Percentiles rank a stretch among this genome's conserved stretches.
phyloP scores from a whole-genome alignment of 768 basidiomycete species.

The Leucocoprinus sp. region DNA sequence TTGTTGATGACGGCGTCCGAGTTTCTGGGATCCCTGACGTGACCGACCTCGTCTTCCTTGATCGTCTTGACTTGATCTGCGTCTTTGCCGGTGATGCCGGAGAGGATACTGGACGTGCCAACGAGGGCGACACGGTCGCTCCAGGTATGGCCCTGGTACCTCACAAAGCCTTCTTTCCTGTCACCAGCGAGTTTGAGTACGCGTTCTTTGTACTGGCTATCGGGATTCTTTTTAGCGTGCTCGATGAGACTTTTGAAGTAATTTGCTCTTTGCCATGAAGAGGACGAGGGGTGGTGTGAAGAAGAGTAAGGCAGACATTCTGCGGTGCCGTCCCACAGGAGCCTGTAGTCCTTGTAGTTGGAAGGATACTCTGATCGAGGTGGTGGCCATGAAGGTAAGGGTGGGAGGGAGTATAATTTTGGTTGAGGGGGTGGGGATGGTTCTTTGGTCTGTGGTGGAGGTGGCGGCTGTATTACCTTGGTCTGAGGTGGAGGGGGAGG shows the following conservation, averaged over 20 bases:
- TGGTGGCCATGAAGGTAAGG: slow-evolving; percentile 52
- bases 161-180: slow-evolving; percentile 46
- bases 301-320: slow-evolving; percentile 30
- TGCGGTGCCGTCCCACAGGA: slow-evolving; percentile 53
- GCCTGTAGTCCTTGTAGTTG: slow-evolving; percentile 39
- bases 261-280: slow-evolving; percentile 14
- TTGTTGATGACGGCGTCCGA: no score
- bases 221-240: slow-evolving; percentile 25
- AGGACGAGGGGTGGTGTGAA: slow-evolving; percentile 14
- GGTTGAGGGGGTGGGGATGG: slow-evolving; percentile 12
- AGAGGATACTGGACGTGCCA: no score
- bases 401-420: slow-evolving; percentile 21
- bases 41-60: slow-evolving; percentile 27
- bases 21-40: slow-evolving; percentile 47
- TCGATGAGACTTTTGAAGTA: slow-evolving; percentile 33
- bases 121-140: slow-evolving; percentile 18
- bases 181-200: slow-evolving; percentile 28
- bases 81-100: no score
- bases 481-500: no score
- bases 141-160: slow-evolving; percentile 52
- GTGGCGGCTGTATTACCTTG: no score
- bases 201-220: slow-evolving; percentile 11
- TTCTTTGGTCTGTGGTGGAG: neutral
- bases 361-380: slow-evolving; percentile 35
- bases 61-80: slow-evolving; percentile 16